Conservation (phyloP, 129 eudicot genomes). For the Oenanthe sinensis region DNA sequence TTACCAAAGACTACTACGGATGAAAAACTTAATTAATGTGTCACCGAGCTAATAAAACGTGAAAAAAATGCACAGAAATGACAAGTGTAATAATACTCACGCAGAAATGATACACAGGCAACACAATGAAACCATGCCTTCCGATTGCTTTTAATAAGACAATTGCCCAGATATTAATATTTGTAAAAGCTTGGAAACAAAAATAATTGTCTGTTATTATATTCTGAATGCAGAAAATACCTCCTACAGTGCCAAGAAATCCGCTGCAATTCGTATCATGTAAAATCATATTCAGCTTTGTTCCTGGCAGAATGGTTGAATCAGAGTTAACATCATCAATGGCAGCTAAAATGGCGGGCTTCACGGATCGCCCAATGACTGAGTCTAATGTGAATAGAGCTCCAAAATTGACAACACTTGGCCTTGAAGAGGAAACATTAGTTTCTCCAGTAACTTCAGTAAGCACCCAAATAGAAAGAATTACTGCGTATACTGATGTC, state of each 20-base stretch:
- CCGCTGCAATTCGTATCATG: conserved; percentile 40
- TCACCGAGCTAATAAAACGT: background rate
- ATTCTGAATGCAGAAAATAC: conserved; percentile 9
- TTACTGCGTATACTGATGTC: conserved; percentile 12
- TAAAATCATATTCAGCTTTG: conserved; percentile 23
- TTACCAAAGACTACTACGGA: background rate
- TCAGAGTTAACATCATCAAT: conserved; percentile 71
- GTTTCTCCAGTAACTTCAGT: conserved; percentile 27
- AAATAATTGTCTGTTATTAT: too few species aligned
- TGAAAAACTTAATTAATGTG: background rate
- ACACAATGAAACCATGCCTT: background rate
- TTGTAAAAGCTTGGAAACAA: background rate
- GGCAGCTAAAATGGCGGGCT: conserved; percentile 77
- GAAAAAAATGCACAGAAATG: background rate
- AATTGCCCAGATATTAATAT: background rate
- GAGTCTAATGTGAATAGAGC: conserved; percentile 75
- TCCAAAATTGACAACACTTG: conserved; percentile 58
- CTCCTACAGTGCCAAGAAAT: conserved; percentile 39
- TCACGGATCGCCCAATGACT: conserved; percentile 61
- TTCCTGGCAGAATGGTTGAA: conserved; percentile 26
- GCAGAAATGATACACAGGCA: background rate
- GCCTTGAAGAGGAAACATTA: conserved; percentile 29
- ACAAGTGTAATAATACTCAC: background rate
- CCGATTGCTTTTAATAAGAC: background rate
- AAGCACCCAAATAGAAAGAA: conserved; percentile 28